phyloP scores from a whole-genome alignment of 345 rosid genomes.

The Aurinia saxatilis region DNA sequence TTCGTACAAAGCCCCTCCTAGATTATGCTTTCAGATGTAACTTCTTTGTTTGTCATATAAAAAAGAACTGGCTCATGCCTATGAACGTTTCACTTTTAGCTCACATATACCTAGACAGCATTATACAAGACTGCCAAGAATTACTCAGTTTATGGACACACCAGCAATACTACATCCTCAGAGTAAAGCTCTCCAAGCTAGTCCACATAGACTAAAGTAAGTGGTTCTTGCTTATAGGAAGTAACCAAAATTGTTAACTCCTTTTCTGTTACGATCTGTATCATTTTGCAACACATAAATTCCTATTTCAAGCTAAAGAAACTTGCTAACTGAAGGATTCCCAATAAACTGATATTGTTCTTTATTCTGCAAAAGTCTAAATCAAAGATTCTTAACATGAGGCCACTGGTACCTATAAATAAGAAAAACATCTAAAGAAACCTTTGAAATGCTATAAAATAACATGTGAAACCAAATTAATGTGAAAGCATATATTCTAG shows the following conservation, averaged over 20 bases:
- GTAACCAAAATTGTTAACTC: neutral
- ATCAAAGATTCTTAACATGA: constrained; percentile 19
- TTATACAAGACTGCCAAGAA: neutral
- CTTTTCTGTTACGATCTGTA: neutral
- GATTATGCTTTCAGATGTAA: constrained; percentile 11
- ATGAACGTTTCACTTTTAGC: neutral
- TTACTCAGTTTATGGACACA: neutral
- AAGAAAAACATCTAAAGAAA: neutral
- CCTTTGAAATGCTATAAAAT: neutral
- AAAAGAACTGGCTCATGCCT: neutral
- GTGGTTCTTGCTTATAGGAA: neutral
- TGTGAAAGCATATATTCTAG: constrained; percentile 27
- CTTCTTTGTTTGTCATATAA: constrained; percentile 7
- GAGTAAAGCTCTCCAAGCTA: constrained; percentile 16
- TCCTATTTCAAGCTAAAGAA: neutral
- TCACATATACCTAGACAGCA: neutral
- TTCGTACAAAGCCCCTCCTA: constrained; percentile 7
- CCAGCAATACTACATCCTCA: neutral
- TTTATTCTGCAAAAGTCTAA: constrained; percentile 8
- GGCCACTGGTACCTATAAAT: constrained; percentile 14
- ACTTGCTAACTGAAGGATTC: too few species aligned
- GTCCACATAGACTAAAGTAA: constrained; percentile 3
- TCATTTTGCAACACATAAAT: neutral
- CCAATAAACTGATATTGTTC: constrained; percentile 16
- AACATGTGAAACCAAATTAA: constrained; percentile 9